Evolutionary conservation across 2,329 filamentous ascomycete genomes (phyloP).

Genomic region (Neofusicoccum cordaticola): DNA sequence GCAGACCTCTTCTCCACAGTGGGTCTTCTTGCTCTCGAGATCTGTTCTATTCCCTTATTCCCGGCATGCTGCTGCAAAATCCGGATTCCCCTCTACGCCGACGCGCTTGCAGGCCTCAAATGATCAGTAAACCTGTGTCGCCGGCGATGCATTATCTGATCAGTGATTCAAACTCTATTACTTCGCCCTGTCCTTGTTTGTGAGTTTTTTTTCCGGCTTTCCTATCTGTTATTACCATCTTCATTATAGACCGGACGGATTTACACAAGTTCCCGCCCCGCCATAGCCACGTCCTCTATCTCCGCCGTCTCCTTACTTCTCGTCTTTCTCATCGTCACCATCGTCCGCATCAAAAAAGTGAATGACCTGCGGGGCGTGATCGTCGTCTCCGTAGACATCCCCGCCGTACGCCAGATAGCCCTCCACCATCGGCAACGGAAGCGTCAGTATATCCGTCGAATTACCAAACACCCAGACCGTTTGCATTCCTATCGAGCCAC

Average conservation of each 20-base stretch:
- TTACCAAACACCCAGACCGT: slow-evolving; percentile 48
- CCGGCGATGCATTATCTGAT: no score
- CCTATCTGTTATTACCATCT: neutral
- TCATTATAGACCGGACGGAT: no score
- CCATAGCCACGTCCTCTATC: neutral
- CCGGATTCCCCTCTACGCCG: no score
- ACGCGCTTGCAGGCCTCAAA: no score
- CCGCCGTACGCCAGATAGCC: slow-evolving; percentile 48
- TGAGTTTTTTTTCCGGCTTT: no score
- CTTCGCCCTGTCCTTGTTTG: neutral
- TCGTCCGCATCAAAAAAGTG: slow-evolving; percentile 8
- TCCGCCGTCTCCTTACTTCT: no score
- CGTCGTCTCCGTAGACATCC: slow-evolving; percentile 38
- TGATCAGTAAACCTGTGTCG: no score
- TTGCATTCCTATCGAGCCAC: slow-evolving; percentile 37
- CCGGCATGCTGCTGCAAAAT: no score
- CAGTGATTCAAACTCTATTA: no score
- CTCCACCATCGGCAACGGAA: slow-evolving; percentile 34
- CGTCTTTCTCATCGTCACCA: neutral
- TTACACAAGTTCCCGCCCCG: no score
- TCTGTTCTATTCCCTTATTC: no score
- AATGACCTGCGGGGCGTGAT: slow-evolving; percentile 20
- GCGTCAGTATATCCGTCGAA: slow-evolving; percentile 36
- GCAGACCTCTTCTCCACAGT: neutral
- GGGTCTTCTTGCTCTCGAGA: no score